phyloP scores from a whole-genome alignment of 768 basidiomycete species.

The Naganishia antarctica region DNA sequence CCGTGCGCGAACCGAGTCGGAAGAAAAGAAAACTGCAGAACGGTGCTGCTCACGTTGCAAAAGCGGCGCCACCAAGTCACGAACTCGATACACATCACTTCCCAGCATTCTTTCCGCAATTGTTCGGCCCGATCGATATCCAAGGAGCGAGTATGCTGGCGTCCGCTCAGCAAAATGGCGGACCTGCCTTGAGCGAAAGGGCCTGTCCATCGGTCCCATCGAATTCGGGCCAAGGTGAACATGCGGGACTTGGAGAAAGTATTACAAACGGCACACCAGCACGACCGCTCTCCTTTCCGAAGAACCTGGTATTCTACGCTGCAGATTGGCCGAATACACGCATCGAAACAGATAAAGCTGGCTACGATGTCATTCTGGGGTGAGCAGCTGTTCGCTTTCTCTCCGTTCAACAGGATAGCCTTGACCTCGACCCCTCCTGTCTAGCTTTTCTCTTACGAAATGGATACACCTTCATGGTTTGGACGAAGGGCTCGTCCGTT shows the following conservation, averaged over 20 bases:
- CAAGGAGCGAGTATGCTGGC: background rate
- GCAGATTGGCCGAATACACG: constrained; percentile 31
- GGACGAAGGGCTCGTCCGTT: constrained; percentile 34
- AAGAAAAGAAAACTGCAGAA: constrained; percentile 8
- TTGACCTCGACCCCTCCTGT: background rate
- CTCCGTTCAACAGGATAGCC: background rate
- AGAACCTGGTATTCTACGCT: constrained; percentile 31
- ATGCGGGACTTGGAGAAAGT: too few relatives aligned
- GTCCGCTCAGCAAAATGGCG: background rate
- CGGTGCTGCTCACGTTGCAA: background rate
- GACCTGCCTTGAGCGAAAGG: background rate
- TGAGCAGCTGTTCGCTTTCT: constrained; percentile 7
- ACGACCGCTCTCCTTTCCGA: constrained; percentile 23
- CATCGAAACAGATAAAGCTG: constrained; percentile 23
- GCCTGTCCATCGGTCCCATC: background rate
- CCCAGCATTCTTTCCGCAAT: constrained; percentile 22
- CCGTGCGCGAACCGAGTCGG: background rate
- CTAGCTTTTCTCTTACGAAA: constrained; percentile 34
- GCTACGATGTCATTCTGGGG: constrained; percentile 35
- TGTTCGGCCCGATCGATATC: constrained; percentile 20
- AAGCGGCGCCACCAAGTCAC: background rate
- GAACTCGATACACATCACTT: constrained; percentile 19
- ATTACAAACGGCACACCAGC: too few relatives aligned
- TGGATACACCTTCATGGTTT: constrained; percentile 38
- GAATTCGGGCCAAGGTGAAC: too few relatives aligned